Evolutionary conservation across 1,284 basidiomycete species (phyloP).

Genomic region (Fomitiporia mediterranea): DNA sequence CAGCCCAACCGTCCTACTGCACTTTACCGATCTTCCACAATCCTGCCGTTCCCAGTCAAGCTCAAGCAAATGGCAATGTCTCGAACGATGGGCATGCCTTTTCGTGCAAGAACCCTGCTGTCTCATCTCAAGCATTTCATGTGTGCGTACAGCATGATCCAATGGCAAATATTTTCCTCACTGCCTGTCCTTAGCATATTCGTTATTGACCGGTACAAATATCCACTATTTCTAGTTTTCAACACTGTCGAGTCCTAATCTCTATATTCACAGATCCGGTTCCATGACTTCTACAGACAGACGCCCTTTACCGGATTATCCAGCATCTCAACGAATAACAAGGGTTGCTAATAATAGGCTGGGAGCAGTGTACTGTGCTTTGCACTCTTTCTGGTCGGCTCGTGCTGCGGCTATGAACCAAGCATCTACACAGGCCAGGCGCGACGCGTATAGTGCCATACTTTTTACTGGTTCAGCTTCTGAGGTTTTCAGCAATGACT

Average conservation of each 20-base stretch:
- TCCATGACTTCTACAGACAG: conserved; percentile 46
- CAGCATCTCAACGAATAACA: conserved; percentile 38
- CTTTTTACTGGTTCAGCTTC: conserved; percentile 38
- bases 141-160: conserved; percentile 38
- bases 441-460: conserved; percentile 56
- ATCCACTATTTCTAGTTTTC: not conserved
- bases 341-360: conserved; percentile 43
- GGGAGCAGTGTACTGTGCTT: conserved; percentile 53
- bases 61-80: conserved; percentile 38
- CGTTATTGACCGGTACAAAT: conserved; percentile 42
- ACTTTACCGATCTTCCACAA: conserved; percentile 50
- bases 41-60: conserved; percentile 28
- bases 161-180: not conserved
- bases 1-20: conserved; percentile 51
- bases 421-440: conserved; percentile 28
- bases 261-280: conserved; percentile 38
- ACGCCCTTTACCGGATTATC: conserved; percentile 41
- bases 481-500: conserved; percentile 42
- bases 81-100: conserved; percentile 55
- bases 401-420: conserved; percentile 32
- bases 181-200: conserved; percentile 38
- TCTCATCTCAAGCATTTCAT: conserved; percentile 53
- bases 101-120: conserved; percentile 49
- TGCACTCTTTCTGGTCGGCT: conserved; percentile 52
- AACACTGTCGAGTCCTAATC: not conserved